A percentile compares a stretch with the other conserved stretches of the same genome.
Evolutionary conservation across 2,329 filamentous ascomycete species (phyloP).

Genomic region (Camptophora hylomeconis): DNA sequence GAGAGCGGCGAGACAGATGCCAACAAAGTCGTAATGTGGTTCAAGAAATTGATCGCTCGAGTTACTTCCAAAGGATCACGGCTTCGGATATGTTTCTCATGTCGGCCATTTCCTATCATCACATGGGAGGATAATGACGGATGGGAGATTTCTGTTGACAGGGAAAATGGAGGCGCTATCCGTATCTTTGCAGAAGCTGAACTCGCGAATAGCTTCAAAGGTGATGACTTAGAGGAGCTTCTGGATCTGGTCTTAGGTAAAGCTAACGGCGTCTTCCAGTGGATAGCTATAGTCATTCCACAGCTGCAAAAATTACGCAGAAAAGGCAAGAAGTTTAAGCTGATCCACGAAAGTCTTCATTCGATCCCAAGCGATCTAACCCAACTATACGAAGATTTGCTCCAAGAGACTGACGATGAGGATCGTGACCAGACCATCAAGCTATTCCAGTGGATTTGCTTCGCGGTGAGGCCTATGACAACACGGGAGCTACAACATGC

Average conservation of each 20-base stretch:
- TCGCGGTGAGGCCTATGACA: constrained; percentile 12
- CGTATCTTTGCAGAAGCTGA: constrained; percentile 4
- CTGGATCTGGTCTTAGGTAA: constrained; percentile 4
- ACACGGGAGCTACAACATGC: constrained; percentile 14
- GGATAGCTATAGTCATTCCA: constrained; percentile 11
- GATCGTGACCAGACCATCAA: constrained; percentile 7
- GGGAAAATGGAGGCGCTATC: constrained; percentile 14
- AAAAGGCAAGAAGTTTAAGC: constrained; percentile 9
- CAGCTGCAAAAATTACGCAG: constrained; percentile 8
- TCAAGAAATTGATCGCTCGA: too few relatives aligned
- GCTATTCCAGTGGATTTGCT: constrained; percentile 17
- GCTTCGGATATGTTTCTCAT: constrained; percentile 13
- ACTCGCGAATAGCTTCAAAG: constrained; percentile 1
- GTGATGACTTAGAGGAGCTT: constrained; percentile 3
- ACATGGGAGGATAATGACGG: constrained; percentile 4
- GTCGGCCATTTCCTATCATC: constrained; percentile 8
- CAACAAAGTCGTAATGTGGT: too few relatives aligned
- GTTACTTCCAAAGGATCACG: too few relatives aligned
- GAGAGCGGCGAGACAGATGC: constrained; percentile 12
- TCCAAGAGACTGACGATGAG: constrained; percentile 4
- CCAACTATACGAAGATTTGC: constrained; percentile 4
- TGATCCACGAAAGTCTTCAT: too few relatives aligned
- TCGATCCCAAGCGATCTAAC: too few relatives aligned
- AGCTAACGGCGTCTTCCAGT: constrained; percentile 13
- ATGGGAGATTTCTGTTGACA: constrained; percentile 12